phyloP scores from a whole-genome alignment of 495 filamentous ascomycete species.

The Penicillium riverlandense region DNA sequence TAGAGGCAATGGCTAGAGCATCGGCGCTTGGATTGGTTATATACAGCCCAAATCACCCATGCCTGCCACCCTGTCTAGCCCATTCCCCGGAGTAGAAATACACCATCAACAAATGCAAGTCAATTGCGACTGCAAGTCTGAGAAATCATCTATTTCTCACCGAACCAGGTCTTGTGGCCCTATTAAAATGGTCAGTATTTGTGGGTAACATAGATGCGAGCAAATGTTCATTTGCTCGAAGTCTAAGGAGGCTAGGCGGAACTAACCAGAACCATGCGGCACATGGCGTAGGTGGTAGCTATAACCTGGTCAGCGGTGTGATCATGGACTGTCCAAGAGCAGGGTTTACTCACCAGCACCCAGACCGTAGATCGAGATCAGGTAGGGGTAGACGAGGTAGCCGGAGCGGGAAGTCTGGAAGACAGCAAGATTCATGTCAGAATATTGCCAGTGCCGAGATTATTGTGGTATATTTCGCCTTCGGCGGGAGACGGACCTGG shows the following conservation, averaged over 20 bases:
- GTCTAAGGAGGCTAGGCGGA: background rate
- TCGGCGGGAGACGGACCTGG: conserved; percentile 57
- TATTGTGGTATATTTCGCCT: background rate
- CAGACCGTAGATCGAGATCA: conserved; percentile 57
- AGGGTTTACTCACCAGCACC: conserved; percentile 35
- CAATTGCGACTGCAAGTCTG: conserved; percentile 5
- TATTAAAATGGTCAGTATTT: conserved; percentile 26
- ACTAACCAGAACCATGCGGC: conserved; percentile 51
- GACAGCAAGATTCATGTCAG: conserved; percentile 5
- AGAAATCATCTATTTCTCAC: conserved; percentile 47
- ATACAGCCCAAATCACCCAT: conserved; percentile 36
- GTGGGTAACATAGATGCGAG: background rate
- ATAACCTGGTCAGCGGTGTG: conserved; percentile 15
- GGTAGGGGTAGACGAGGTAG: conserved; percentile 68
- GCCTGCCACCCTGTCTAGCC: conserved; percentile 21
- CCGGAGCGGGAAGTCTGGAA: conserved; percentile 54
- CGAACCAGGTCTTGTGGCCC: conserved; percentile 88
- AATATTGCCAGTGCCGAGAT: conserved; percentile 2
- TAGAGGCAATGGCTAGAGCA: conserved; percentile 18
- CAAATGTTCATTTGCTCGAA: no score
- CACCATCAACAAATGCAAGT: conserved; percentile 25
- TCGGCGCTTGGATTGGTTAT: conserved; percentile 37
- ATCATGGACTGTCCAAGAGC: conserved; percentile 31
- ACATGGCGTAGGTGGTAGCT: conserved; percentile 51
- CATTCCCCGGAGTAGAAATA: conserved; percentile 32